Evolutionary conservation across 1,284 basidiomycete species (phyloP).

Genomic region (Mycosarcoma mackinlayi): DNA sequence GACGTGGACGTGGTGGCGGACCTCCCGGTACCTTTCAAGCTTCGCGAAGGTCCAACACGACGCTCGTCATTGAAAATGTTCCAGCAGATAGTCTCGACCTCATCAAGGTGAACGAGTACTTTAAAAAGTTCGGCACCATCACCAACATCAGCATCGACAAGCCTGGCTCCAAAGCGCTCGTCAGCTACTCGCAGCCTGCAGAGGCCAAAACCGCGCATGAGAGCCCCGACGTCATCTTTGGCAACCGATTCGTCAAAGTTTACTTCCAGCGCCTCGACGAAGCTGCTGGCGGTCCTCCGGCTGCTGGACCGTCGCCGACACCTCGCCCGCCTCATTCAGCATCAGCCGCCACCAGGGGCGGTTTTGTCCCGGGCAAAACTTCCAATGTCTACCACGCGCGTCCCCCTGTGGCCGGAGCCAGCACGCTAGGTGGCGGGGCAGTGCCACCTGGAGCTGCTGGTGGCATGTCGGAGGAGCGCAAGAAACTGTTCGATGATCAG

Average conservation of each 20-base stretch:
- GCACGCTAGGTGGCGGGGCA: neutral
- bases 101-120: constrained; percentile 85
- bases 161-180: constrained; percentile 79
- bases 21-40: constrained; percentile 70
- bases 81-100: constrained; percentile 83
- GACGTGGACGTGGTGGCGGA: constrained; percentile 69
- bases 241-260: constrained; percentile 89
- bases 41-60: constrained; percentile 74
- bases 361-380: constrained; percentile 58
- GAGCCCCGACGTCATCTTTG: constrained; percentile 90
- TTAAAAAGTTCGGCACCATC: constrained; percentile 90
- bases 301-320: constrained; percentile 77
- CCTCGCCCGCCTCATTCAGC: constrained; percentile 72
- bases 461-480: constrained; percentile 49
- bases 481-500: constrained; percentile 70
- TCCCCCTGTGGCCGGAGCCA: constrained; percentile 20
- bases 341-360: constrained; percentile 25
- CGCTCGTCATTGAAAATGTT: constrained; percentile 92
- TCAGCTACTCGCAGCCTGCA: constrained; percentile 85
- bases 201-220: constrained; percentile 91
- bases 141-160: constrained; percentile 90
- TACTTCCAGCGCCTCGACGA: constrained; percentile 67
- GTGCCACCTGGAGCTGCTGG: constrained; percentile 10
- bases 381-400: constrained; percentile 63
- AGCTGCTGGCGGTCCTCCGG: constrained; percentile 75